These are phyloP conservation scores for Trichosporon ovoides DNA, from an alignment of 1,284 basidiomycete species.

Conservation along the genomic window DNA sequence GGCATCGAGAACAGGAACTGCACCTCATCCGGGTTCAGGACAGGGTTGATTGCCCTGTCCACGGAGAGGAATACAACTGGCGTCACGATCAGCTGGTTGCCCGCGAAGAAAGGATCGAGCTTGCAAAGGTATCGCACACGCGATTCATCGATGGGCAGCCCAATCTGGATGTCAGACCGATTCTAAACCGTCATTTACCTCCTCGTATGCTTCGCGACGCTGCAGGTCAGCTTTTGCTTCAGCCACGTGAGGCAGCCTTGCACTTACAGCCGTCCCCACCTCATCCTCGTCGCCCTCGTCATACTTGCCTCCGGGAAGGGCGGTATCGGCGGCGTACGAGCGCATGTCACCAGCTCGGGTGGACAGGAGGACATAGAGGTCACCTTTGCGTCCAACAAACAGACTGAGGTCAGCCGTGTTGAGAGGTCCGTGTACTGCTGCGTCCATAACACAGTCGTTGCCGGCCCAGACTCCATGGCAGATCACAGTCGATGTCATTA, in stretches of 20 bases:
- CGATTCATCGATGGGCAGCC: conserved; percentile 62
- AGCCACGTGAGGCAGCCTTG: not conserved
- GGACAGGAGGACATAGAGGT: conserved; percentile 68
- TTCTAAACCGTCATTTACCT: conserved; percentile 49
- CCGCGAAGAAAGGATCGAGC: conserved; percentile 68
- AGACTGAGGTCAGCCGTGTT: conserved; percentile 42
- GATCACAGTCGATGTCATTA: not conserved
- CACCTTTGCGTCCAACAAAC: conserved; percentile 72
- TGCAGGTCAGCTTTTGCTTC: conserved; percentile 31
- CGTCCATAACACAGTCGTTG: no score
- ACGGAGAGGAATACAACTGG: conserved; percentile 79
- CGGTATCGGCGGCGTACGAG: conserved; percentile 75
- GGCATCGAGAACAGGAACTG: conserved; percentile 74
- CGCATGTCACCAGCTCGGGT: conserved; percentile 62
- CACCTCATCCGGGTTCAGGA: conserved; percentile 72
- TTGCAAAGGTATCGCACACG: conserved; percentile 68
- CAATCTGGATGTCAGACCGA: conserved; percentile 56
- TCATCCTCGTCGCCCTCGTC: conserved; percentile 62
- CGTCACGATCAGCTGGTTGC: conserved; percentile 66
- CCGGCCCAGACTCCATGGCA: no score
- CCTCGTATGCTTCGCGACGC: conserved; percentile 69
- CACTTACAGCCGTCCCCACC: conserved; percentile 71
- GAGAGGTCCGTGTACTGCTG: no score
- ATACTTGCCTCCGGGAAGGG: conserved; percentile 72
- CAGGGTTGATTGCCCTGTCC: conserved; percentile 59